These are phyloP conservation scores for Kockovaella imperatae DNA, from an alignment of 768 basidiomycete species.

Conservation along the genomic window DNA sequence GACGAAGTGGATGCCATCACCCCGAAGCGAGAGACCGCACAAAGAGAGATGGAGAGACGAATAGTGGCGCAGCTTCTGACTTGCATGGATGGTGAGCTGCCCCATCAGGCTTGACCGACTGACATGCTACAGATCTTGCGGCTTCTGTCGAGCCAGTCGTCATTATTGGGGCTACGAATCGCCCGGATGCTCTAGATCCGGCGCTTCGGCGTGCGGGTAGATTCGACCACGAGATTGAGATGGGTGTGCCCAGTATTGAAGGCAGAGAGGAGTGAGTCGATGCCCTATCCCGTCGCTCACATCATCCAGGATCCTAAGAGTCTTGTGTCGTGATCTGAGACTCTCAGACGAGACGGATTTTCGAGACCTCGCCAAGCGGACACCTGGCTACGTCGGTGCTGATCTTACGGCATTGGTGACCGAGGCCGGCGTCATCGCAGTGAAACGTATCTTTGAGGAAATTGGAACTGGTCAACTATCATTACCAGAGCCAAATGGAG, in stretches of 20 bases:
- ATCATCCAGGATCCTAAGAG: conserved; percentile 70
- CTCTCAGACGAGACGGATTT: conserved; percentile 86
- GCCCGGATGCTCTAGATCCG: conserved; percentile 88
- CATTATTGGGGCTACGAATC: conserved; percentile 92
- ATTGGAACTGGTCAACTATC: conserved; percentile 52
- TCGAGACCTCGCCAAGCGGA: conserved; percentile 72
- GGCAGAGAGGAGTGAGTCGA: conserved; percentile 75
- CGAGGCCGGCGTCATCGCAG: conserved; percentile 89
- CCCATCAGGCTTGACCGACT: not conserved
- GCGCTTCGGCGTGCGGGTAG: conserved; percentile 87
- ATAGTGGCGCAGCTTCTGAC: conserved; percentile 97
- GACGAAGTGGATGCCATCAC: conserved; percentile 98
- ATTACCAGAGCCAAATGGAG: conserved; percentile 5
- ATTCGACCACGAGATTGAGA: conserved; percentile 95
- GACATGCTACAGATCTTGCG: conserved; percentile 64
- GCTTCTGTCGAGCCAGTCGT: conserved; percentile 85
- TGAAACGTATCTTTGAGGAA: conserved; percentile 84
- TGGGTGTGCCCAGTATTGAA: conserved; percentile 91
- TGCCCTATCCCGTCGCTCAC: not conserved
- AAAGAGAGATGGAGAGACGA: conserved; percentile 93
- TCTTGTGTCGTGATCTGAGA: conserved; percentile 73
- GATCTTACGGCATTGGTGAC: conserved; percentile 84
- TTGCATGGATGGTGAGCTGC: conserved; percentile 85
- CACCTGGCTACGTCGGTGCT: conserved; percentile 95
- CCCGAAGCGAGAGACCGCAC: conserved; percentile 93